phyloP scores from a whole-genome alignment of 2,329 filamentous ascomycete species.

The Fusarium ramigenum region DNA sequence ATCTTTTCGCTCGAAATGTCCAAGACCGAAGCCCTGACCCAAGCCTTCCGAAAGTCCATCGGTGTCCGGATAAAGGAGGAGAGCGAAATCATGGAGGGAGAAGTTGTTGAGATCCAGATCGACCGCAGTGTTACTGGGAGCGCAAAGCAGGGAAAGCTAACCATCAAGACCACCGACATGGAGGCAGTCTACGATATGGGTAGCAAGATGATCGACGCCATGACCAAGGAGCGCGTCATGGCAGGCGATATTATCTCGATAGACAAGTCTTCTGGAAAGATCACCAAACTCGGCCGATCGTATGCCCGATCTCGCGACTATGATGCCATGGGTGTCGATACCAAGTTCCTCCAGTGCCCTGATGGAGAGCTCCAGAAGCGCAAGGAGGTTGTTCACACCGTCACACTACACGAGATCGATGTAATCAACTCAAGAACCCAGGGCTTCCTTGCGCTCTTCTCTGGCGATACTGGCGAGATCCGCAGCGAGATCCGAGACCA shows the following conservation, averaged over 20 bases:
- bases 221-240: slow-evolving; percentile 99
- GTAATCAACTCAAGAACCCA: slow-evolving; percentile 99
- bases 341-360: slow-evolving; percentile 96
- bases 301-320: slow-evolving; percentile 97
- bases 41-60: slow-evolving; percentile 99
- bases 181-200: slow-evolving; percentile 99
- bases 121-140: slow-evolving; percentile 95
- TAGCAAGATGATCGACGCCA: slow-evolving; percentile 99
- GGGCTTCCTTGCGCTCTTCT: slow-evolving; percentile 96
- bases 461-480: slow-evolving; percentile 97
- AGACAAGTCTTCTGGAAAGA: slow-evolving; percentile 97
- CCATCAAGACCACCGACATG: slow-evolving; percentile 99
- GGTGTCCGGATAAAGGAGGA: slow-evolving; percentile 98
- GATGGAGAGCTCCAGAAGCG: slow-evolving; percentile 98
- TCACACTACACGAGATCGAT: slow-evolving; percentile 97
- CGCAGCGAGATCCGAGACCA: slow-evolving; percentile 96
- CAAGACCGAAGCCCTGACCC: slow-evolving; percentile 96
- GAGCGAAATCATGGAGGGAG: slow-evolving; percentile 98
- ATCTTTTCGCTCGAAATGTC: slow-evolving; percentile 99
- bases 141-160: slow-evolving; percentile 98
- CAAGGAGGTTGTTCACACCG: slow-evolving; percentile 96
- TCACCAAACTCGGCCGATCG: slow-evolving; percentile 94
- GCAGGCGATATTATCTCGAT: slow-evolving; percentile 98
- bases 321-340: slow-evolving; percentile 98
- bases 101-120: slow-evolving; percentile 98